These are phyloP conservation scores for Celoporthe dispersa DNA, from an alignment of 2,329 filamentous ascomycete genomes.

Conservation along the genomic window DNA sequence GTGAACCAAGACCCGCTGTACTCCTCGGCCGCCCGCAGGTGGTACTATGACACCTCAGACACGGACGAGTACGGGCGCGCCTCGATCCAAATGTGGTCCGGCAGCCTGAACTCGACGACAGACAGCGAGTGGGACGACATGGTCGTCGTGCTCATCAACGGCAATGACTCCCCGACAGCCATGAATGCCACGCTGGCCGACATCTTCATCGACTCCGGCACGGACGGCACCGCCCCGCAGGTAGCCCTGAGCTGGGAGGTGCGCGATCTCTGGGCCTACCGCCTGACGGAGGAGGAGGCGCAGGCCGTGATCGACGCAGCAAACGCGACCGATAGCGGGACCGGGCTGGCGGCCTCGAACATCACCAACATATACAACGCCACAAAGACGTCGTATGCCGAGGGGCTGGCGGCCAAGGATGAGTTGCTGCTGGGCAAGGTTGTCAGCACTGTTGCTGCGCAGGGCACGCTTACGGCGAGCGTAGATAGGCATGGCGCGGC, in stretches of 20 bases:
- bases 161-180: conserved; percentile 43
- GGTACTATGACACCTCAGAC: conserved; percentile 35
- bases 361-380: conserved; percentile 48
- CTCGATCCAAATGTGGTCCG: conserved; percentile 55
- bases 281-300: conserved; percentile 54
- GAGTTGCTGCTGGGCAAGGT: conserved; percentile 53
- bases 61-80: conserved; percentile 47
- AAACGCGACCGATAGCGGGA: conserved; percentile 38
- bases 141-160: conserved; percentile 55
- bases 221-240: conserved; percentile 46
- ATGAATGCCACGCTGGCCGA: conserved; percentile 57
- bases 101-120: conserved; percentile 43
- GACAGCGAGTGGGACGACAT: conserved; percentile 48
- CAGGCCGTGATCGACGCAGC: conserved; percentile 48
- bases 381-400: conserved; percentile 51
- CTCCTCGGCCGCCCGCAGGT: conserved; percentile 20
- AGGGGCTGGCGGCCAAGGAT: conserved; percentile 47
- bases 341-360: conserved; percentile 32
- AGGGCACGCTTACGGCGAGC: conserved; percentile 47
- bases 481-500: conserved; percentile 54
- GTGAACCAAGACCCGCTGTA: conserved; percentile 37
- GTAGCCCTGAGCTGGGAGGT: conserved; percentile 53
- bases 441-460: conserved; percentile 45
- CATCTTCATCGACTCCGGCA: conserved; percentile 55
- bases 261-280: conserved; percentile 58